Evolutionary conservation across 129 eudicot genomes (phyloP).

Genomic region (Centaurea solstitialis): DNA sequence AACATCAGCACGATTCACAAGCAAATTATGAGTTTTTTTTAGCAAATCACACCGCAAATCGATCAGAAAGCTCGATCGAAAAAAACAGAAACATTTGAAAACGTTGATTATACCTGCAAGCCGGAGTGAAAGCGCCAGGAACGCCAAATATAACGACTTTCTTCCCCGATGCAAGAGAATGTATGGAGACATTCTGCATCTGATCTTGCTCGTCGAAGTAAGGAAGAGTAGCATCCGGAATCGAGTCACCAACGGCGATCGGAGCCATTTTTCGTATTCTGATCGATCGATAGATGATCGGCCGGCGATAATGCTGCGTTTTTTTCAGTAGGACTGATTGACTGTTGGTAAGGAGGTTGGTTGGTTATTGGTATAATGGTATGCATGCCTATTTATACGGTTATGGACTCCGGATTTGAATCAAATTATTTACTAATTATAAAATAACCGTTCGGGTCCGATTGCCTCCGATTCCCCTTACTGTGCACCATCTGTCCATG

Average conservation of each 20-base stretch:
- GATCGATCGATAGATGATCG: not conserved
- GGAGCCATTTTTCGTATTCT: conserved; percentile 51
- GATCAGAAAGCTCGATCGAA: too few species aligned
- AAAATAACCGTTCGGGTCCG: not conserved
- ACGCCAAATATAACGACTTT: conserved; percentile 70
- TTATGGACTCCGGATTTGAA: not conserved
- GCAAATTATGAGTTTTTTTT: not conserved
- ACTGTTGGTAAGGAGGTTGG: not conserved
- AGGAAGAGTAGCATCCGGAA: conserved; percentile 68
- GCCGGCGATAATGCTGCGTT: not conserved
- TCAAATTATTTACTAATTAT: not conserved
- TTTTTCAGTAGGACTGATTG: not conserved
- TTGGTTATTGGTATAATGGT: not conserved
- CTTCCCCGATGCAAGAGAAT: conserved; percentile 72
- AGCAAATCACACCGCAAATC: not conserved
- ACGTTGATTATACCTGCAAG: too few species aligned
- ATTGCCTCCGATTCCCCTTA: too few species aligned
- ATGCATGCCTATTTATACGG: conserved; percentile 1
- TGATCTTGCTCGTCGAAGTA: conserved; percentile 59
- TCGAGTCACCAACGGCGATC: conserved; percentile 62
- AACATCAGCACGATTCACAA: not conserved
- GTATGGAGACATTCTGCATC: conserved; percentile 55
- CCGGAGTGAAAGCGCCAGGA: conserved; percentile 83
- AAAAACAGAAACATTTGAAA: too few species aligned
- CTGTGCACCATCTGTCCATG: too few species aligned